Percentiles rank a stretch among this genome's conserved stretches.
Evolutionary conservation across 139 green algal genomes (phyloP).

Genomic region (Coelastrella sp.): DNA sequence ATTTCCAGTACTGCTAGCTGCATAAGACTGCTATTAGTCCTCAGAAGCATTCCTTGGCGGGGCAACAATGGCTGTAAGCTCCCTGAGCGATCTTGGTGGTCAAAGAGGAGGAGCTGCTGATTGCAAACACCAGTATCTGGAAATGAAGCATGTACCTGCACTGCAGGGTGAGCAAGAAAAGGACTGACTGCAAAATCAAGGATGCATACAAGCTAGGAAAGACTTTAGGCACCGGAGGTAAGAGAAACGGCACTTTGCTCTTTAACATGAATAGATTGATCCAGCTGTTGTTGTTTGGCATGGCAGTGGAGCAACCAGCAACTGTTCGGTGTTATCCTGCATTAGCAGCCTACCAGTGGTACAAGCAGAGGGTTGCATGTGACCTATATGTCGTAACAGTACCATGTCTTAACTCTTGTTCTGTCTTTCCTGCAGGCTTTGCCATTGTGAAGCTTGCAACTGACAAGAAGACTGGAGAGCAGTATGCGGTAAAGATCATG

Average conservation of each 20-base stretch:
- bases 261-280: too few relatives aligned
- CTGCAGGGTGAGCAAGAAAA: constrained; percentile 51
- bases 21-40: neutral
- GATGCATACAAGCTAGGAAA: constrained; percentile 87
- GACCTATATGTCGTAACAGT: neutral
- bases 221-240: constrained; percentile 86
- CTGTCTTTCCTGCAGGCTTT: constrained; percentile 73
- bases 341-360: too few relatives aligned
- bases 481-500: constrained; percentile 94
- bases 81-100: neutral
- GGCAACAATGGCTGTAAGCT: too few relatives aligned
- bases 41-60: too few relatives aligned
- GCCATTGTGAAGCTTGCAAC: constrained; percentile 86
- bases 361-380: too few relatives aligned
- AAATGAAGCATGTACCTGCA: too few relatives aligned
- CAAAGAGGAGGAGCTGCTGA: neutral
- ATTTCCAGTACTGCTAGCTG: neutral
- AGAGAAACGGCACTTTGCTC: too few relatives aligned
- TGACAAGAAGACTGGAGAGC: constrained; percentile 68
- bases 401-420: neutral
- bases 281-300: too few relatives aligned
- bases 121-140: neutral
- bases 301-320: too few relatives aligned
- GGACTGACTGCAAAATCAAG: constrained; percentile 64
- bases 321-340: too few relatives aligned